phyloP scores from a whole-genome alignment of 371 early-diverging fungal species.

The Smittium culicis region DNA sequence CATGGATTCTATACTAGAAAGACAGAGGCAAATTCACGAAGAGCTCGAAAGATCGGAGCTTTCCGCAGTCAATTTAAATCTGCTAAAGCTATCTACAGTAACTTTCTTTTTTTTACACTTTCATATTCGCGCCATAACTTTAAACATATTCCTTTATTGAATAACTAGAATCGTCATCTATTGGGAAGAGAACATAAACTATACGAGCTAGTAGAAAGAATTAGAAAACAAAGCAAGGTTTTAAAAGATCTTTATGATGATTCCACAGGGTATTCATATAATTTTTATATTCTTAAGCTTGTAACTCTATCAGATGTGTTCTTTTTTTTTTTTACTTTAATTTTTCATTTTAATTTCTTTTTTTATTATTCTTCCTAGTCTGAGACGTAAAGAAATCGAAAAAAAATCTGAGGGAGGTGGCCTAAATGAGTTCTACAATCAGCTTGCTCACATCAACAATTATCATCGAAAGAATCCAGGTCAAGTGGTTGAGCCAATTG shows the following conservation, averaged over 20 bases:
- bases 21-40: conserved; percentile 69
- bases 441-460: conserved; percentile 67
- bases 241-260: conserved; percentile 57
- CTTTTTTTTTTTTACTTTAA: conserved; percentile 72
- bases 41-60: conserved; percentile 84
- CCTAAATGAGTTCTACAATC: conserved; percentile 74
- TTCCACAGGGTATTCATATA: conserved; percentile 47
- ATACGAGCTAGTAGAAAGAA: conserved; percentile 50
- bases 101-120: not conserved
- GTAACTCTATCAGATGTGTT: conserved; percentile 58
- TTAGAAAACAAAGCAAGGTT: conserved; percentile 45
- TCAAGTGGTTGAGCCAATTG: conserved; percentile 60
- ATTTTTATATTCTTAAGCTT: conserved; percentile 77
- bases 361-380: conserved; percentile 36
- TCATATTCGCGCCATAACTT: not conserved
- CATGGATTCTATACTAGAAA: conserved; percentile 56
- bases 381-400: conserved; percentile 54
- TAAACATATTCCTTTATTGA: not conserved
- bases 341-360: conserved; percentile 52
- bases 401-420: conserved; percentile 54
- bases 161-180: conserved; percentile 52
- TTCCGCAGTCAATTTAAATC: conserved; percentile 66
- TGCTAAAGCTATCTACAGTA: conserved; percentile 54
- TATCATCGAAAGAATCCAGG: conserved; percentile 73
- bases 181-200: conserved; percentile 74